Conservation (phyloP, 2,329 filamentous ascomycete species). For the Sclerotinia sclerotiorum region DNA sequence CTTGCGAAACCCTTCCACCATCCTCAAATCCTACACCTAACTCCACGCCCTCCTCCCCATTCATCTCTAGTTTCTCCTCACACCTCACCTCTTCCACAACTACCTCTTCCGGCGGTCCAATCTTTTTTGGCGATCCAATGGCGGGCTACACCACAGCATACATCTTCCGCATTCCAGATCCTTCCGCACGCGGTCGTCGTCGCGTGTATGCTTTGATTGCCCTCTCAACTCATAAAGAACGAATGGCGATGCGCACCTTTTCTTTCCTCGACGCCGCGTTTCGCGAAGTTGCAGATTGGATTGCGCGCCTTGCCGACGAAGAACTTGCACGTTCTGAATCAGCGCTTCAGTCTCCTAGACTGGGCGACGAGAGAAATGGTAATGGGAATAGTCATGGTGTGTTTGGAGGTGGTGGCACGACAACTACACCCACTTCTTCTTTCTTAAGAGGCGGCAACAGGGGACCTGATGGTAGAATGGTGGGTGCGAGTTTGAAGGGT, state of each 20-base stretch:
- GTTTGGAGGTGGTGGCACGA: constrained; percentile 22
- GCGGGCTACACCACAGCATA: constrained; percentile 69
- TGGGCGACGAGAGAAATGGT: constrained; percentile 19
- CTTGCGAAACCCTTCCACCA: constrained; percentile 63
- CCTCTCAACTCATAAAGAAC: constrained; percentile 64
- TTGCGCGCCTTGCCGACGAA: constrained; percentile 62
- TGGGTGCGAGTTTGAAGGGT: constrained; percentile 56
- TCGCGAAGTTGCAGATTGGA: constrained; percentile 63
- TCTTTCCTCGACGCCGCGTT: constrained; percentile 62
- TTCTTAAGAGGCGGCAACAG: constrained; percentile 37
- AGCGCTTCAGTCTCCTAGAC: constrained; percentile 17
- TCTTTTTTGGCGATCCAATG: constrained; percentile 66
- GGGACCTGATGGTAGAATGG: constrained; percentile 33
- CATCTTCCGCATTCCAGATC: constrained; percentile 67
- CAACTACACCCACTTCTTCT: constrained; percentile 27
- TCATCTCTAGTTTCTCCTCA: constrained; percentile 42
- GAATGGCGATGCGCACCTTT: constrained; percentile 65
- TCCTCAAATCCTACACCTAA: constrained; percentile 43
- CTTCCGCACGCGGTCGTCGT: constrained; percentile 66
- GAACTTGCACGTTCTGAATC: constrained; percentile 53
- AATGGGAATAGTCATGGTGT: constrained; percentile 21
- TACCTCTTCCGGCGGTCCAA: constrained; percentile 61
- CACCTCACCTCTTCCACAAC: constrained; percentile 43
- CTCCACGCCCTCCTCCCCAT: constrained; percentile 45
- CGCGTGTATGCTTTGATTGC: constrained; percentile 68